Evolutionary conservation across 306 rosid species (phyloP).

Genomic region (Cercis canadensis): DNA sequence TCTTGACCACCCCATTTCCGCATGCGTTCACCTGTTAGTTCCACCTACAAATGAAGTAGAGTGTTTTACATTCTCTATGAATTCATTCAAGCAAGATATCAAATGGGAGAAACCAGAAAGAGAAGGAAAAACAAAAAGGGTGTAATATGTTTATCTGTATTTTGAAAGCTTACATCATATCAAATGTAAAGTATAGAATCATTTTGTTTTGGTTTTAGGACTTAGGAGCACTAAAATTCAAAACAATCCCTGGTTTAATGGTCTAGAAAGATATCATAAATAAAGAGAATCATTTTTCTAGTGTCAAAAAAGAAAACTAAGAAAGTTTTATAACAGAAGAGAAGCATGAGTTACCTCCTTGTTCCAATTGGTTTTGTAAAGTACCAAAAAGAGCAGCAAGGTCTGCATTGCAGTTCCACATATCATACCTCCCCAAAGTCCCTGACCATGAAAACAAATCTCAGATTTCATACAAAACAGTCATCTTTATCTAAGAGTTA

Average conservation of each 20-base stretch:
- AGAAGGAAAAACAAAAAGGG: too few relatives aligned
- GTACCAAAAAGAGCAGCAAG: conserved; percentile 39
- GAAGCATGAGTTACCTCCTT: conserved; percentile 47
- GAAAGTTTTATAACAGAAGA: conserved; percentile 5
- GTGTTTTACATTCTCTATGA: not conserved
- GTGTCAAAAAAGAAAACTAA: not conserved
- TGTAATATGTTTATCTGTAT: conserved; percentile 7
- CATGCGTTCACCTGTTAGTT: conserved; percentile 46
- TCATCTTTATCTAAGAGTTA: too few relatives aligned
- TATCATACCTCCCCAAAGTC: conserved; percentile 62
- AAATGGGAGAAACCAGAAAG: not conserved
- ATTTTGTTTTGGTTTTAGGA: not conserved
- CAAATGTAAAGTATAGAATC: not conserved
- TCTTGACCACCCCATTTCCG: conserved; percentile 48
- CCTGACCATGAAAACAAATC: conserved; percentile 23
- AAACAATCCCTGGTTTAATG: too few relatives aligned
- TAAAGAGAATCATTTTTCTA: conserved; percentile 16
- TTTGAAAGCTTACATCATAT: too few relatives aligned
- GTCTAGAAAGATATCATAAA: too few relatives aligned
- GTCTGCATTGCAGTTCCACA: conserved; percentile 54
- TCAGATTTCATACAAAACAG: too few relatives aligned
- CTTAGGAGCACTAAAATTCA: too few relatives aligned
- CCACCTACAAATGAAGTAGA: conserved; percentile 36
- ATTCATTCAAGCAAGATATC: conserved; percentile 24
- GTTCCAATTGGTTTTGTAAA: conserved; percentile 53